Evolutionary conservation across 345 rosid species (phyloP).

Genomic region (Cardiospermum halicacabum): DNA sequence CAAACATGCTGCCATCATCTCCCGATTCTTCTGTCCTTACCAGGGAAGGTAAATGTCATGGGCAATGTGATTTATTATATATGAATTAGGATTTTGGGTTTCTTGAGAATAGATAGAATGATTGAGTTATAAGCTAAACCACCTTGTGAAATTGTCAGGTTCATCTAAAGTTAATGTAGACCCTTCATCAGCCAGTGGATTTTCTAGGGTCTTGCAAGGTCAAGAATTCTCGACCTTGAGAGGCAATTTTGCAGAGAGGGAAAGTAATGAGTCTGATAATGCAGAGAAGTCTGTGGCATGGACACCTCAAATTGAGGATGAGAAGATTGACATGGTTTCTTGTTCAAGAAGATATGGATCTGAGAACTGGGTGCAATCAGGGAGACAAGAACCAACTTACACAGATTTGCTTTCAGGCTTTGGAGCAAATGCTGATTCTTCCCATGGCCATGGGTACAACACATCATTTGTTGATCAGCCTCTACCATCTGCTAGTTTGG

Average conservation of each 20-base stretch:
- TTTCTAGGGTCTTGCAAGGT: slow-evolving; percentile 78
- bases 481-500: slow-evolving; percentile 21
- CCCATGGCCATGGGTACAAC: slow-evolving; percentile 32
- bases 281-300: slow-evolving; percentile 54
- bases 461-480: slow-evolving; percentile 36
- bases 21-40: slow-evolving; percentile 51
- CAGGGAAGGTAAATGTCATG: slow-evolving; percentile 50
- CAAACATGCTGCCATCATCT: slow-evolving; percentile 48
- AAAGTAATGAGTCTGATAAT: slow-evolving; percentile 43
- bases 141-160: slow-evolving; percentile 25
- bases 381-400: slow-evolving; percentile 48
- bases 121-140: slow-evolving; percentile 2
- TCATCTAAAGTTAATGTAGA: slow-evolving; percentile 40
- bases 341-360: slow-evolving; percentile 44
- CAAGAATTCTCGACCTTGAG: slow-evolving; percentile 73
- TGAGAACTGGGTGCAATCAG: slow-evolving; percentile 44
- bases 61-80: neutral
- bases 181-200: slow-evolving; percentile 50
- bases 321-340: slow-evolving; percentile 44
- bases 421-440: slow-evolving; percentile 36
- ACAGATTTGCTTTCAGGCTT: slow-evolving; percentile 65
- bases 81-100: neutral
- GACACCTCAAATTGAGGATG: slow-evolving; percentile 53
- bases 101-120: neutral
- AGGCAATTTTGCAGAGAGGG: slow-evolving; percentile 46